Percentiles rank a stretch among this genome's conserved stretches.
Conservation (phyloP, 2,329 filamentous ascomycete genomes). For the Hypoxylon sp. region DNA sequence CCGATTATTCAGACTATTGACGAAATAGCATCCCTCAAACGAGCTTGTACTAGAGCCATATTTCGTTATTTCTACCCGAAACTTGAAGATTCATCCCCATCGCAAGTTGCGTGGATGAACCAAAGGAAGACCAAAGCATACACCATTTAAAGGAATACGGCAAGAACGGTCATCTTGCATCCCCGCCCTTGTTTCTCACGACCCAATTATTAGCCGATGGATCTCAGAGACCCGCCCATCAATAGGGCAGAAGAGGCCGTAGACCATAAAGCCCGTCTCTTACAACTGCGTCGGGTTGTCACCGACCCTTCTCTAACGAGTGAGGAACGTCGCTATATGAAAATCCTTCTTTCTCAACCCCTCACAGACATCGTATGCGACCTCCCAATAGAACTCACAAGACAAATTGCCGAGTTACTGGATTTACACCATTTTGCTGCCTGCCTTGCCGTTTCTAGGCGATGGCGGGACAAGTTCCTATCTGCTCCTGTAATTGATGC, state of each 20-base stretch:
- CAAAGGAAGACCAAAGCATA: neutral
- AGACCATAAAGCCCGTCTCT: slow-evolving; percentile 14
- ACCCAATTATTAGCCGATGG: slow-evolving; percentile 17
- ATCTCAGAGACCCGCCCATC: neutral
- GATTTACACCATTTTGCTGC: slow-evolving; percentile 34
- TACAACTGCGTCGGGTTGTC: slow-evolving; percentile 39
- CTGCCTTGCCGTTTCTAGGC: slow-evolving; percentile 48
- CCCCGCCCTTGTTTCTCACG: neutral
- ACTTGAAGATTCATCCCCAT: neutral
- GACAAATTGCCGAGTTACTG: slow-evolving; percentile 38
- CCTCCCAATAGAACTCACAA: slow-evolving; percentile 48
- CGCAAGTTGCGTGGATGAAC: neutral
- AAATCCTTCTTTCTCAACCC: slow-evolving; percentile 35
- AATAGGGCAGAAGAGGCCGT: neutral
- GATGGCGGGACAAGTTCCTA: slow-evolving; percentile 48
- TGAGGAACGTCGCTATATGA: slow-evolving; percentile 46
- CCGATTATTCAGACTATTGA: neutral
- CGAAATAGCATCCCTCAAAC: neutral
- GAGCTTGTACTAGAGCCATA: neutral
- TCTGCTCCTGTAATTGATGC: slow-evolving; percentile 37
- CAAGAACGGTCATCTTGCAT: neutral
- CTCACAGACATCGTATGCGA: slow-evolving; percentile 42
- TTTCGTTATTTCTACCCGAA: neutral
- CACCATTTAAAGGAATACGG: neutral
- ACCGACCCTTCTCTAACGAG: slow-evolving; percentile 21